Evolutionary conservation across 2,329 filamentous ascomycete genomes (phyloP).

Genomic region (Myriosclerotinia curreyana): DNA sequence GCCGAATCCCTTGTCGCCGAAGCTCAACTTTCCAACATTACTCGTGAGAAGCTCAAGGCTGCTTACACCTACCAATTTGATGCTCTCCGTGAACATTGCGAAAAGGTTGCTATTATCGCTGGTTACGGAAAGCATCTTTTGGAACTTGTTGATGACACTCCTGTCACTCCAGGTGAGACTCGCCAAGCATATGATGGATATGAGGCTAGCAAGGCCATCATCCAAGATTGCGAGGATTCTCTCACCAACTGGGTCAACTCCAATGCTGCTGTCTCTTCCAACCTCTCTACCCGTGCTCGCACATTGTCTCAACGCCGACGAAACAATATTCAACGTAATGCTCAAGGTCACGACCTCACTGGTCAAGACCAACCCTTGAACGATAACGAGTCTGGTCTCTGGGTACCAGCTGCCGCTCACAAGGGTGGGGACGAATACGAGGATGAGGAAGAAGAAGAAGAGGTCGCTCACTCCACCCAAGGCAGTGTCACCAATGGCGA

Average conservation of each 20-base stretch:
- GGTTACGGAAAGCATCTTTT: conserved; percentile 98
- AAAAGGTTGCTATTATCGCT: conserved; percentile 97
- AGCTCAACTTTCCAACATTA: conserved; percentile 98
- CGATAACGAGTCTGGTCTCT: conserved; percentile 72
- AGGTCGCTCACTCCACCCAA: conserved; percentile 52
- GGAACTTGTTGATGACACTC: conserved; percentile 92
- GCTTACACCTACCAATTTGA: conserved; percentile 99
- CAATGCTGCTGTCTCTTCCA: conserved; percentile 83
- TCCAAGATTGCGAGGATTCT: conserved; percentile 97
- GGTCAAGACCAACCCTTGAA: conserved; percentile 76
- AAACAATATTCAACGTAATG: conserved; percentile 64
- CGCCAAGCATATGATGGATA: conserved; percentile 96
- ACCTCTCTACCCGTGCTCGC: conserved; percentile 81
- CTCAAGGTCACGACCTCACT: conserved; percentile 76
- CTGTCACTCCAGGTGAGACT: conserved; percentile 95
- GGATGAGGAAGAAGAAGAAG: conserved; percentile 64
- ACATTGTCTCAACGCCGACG: conserved; percentile 82
- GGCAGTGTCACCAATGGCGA: conserved; percentile 56
- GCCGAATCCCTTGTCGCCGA: conserved; percentile 98
- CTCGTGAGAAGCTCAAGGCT: conserved; percentile 97
- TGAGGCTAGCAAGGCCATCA: conserved; percentile 97
- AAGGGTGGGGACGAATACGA: conserved; percentile 57
- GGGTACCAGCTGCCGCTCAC: conserved; percentile 72
- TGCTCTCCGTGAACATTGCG: conserved; percentile 92
- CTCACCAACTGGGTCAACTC: conserved; percentile 95